Conservation (phyloP, 176 grass and related monocot species). For the Oryza punctata region DNA sequence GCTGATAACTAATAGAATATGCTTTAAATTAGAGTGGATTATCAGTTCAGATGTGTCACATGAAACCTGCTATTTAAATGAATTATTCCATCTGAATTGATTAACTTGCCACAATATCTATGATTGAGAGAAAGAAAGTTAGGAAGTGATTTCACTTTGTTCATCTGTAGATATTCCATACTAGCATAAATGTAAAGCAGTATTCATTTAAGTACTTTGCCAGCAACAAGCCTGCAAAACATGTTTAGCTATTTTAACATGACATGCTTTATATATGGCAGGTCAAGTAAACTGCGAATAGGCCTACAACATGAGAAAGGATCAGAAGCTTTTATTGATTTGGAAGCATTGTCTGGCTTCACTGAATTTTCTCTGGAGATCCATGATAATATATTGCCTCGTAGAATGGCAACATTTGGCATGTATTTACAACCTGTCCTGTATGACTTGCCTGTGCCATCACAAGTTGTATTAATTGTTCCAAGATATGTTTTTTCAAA, state of each 20-base stretch:
- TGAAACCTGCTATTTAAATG: conserved; percentile 1
- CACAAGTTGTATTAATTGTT: conserved; percentile 65
- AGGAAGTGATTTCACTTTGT: conserved; percentile 30
- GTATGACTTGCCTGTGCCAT: conserved; percentile 49
- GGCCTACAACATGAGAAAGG: conserved; percentile 47
- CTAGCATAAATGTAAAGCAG: conserved; percentile 14
- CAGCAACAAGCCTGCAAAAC: background rate
- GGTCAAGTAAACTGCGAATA: conserved; percentile 74
- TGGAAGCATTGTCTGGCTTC: conserved; percentile 76
- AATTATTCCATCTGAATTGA: conserved; percentile 19
- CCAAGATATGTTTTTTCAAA: conserved; percentile 84
- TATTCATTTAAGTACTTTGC: background rate
- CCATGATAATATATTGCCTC: conserved; percentile 45
- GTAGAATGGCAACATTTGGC: conserved; percentile 60
- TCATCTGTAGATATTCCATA: conserved; percentile 1
- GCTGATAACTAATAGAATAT: background rate
- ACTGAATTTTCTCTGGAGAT: conserved; percentile 76
- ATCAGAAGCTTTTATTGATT: conserved; percentile 60
- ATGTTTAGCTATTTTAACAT: conserved; percentile 35
- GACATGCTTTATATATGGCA: conserved; percentile 41
- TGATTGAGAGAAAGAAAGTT: conserved; percentile 6
- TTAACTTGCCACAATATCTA: conserved; percentile 11
- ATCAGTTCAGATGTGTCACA: conserved; percentile 14
- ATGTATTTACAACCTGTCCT: conserved; percentile 58
- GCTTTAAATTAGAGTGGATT: conserved; percentile 15